These are phyloP conservation scores for Phalaenopsis equestris DNA, from an alignment of 106 monocot species.

Conservation along the genomic window DNA sequence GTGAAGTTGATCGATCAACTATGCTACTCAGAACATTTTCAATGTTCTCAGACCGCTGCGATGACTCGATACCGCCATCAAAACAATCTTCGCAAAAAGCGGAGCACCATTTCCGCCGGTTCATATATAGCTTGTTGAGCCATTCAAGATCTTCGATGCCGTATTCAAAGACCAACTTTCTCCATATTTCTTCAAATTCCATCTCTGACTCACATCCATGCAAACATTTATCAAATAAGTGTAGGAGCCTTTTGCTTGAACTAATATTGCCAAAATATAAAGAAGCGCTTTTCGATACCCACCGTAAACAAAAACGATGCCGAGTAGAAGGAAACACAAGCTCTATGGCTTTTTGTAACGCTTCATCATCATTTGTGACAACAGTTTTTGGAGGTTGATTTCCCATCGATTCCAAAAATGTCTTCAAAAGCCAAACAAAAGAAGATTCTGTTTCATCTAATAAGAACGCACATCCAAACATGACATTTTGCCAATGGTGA, in stretches of 20 bases:
- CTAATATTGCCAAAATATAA: slow-evolving; percentile 8
- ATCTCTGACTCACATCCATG: slow-evolving; percentile 15
- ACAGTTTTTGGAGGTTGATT: slow-evolving; percentile 13
- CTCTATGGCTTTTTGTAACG: slow-evolving; percentile 19
- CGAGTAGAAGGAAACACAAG: slow-evolving; percentile 3
- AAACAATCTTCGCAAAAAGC: slow-evolving; percentile 18
- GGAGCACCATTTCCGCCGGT: slow-evolving; percentile 16
- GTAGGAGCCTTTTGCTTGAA: slow-evolving; percentile 13
- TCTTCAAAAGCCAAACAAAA: slow-evolving; percentile 21
- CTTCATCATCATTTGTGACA: slow-evolving; percentile 22
- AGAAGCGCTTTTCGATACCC: not conserved
- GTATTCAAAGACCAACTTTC: slow-evolving; percentile 11
- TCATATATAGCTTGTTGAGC: slow-evolving; percentile 24
- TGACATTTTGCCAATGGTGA: slow-evolving; percentile 17
- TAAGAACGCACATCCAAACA: slow-evolving; percentile 25
- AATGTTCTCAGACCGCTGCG: slow-evolving; percentile 8
- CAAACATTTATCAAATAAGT: slow-evolving; percentile 21
- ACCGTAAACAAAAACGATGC: no score
- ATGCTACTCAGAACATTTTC: no score
- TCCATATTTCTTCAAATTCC: slow-evolving; percentile 22
- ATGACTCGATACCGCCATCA: slow-evolving; percentile 13
- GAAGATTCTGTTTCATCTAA: slow-evolving; percentile 15
- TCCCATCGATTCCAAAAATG: slow-evolving; percentile 26
- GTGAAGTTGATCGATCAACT: no score
- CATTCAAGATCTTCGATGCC: slow-evolving; percentile 16